Base-by-base conservation (phyloP, 2,329 filamentous ascomycete genomes). In the Fusarium drepaniforme region DNA sequence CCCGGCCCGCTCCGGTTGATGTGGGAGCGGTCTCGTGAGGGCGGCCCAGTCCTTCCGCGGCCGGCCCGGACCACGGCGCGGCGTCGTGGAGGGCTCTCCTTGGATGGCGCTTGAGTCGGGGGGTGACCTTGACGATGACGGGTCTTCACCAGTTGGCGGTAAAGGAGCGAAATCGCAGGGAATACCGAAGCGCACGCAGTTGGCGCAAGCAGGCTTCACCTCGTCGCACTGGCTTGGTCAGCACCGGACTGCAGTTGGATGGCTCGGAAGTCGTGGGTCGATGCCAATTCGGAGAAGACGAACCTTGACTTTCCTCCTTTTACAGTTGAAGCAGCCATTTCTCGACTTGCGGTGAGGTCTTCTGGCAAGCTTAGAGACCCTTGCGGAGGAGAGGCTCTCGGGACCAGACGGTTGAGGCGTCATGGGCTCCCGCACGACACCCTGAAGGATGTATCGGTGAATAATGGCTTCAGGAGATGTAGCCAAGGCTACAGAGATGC, bases 301-400 rank as follows among this genome's bases (percentile, higher is more conserved):
- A 59, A 80, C 80, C 75, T 81, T 81, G 60, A 81, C 78, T 70
- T 81, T 81, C 33, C 80, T 71, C 57, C 78, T 74, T 30, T 81
- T 81, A 63, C 80, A 81, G 64, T 81, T 81, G 61, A 80, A 74
- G 46, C 80, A 81, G 16, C 80, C 80, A 42, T 79, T 78, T 49
- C 80, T 72, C 16, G 80, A 81, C 68, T 81, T 81, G 67, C 78
- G 77, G 59, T 80, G 79, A n/a, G 79, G 77, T 71, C 79, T 78
- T 62, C 76, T 77, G 25, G 76, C 75, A 56, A 79, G 68, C 53
- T 79, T 79, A 51, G 78, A 78, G 56, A 79, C 77, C 60, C 78
- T 75, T 21, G 72, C 70, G 23, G 75, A 71, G 33, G 67, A 75
- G 59, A 79, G 72, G 66, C 72, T 78, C 35, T 79, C 78, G 51